These are phyloP conservation scores for Luzula sylvatica DNA, from an alignment of 176 grass and related monocot species.

Conservation along the genomic window DNA sequence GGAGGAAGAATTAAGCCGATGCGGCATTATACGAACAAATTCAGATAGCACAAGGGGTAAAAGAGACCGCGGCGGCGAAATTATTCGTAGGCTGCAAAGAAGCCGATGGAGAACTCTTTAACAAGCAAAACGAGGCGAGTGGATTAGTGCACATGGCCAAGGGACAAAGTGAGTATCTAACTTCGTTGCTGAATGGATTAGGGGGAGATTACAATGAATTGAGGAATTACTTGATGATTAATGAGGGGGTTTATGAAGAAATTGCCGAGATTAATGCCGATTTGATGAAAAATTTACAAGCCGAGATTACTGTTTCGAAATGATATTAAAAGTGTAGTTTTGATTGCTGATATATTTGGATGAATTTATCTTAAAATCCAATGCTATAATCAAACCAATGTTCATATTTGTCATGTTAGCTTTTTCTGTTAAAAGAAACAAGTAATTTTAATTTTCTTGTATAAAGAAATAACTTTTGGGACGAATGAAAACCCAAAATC, in stretches of 20 bases:
- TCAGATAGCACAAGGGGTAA: constrained; percentile 3
- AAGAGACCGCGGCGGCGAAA: constrained; percentile 14
- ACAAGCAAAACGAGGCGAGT: constrained; percentile 22
- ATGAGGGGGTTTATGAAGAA: constrained; percentile 26
- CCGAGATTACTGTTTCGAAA: constrained; percentile 21
- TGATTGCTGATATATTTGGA: neutral
- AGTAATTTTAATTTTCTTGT: too few relatives aligned
- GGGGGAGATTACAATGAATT: constrained; percentile 23
- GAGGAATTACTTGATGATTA: constrained; percentile 37
- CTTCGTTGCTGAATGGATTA: constrained; percentile 16
- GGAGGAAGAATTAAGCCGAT: constrained; percentile 27
- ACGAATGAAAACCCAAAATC: too few relatives aligned
- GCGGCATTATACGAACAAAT: constrained; percentile 23
- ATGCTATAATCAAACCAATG: neutral
- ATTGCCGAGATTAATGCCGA: constrained; percentile 32
- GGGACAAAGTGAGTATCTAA: constrained; percentile 17
- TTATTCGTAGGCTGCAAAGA: constrained; percentile 11
- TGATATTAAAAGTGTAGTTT: neutral
- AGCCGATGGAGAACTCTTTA: constrained; percentile 21
- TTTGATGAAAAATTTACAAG: constrained; percentile 18
- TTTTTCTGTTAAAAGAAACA: neutral
- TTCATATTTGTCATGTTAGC: neutral
- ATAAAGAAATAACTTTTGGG: too few relatives aligned
- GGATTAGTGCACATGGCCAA: constrained; percentile 13
- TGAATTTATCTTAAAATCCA: neutral